Conservation (phyloP, 148 eudicot species). For the Nepenthes gracilis region DNA sequence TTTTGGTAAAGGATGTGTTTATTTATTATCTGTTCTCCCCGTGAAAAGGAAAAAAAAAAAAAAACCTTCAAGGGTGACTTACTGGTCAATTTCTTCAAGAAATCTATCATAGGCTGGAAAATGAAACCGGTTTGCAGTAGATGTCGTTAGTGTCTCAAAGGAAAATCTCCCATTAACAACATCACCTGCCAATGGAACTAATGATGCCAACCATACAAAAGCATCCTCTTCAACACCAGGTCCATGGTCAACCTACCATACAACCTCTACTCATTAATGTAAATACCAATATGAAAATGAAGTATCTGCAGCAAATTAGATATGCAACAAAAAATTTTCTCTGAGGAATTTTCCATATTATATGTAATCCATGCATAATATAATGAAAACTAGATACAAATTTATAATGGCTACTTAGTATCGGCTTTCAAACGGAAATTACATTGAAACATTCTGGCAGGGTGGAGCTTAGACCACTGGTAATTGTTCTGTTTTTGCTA, state of each 20-base stretch:
- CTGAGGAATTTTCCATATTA: too few relatives aligned
- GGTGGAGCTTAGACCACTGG: too few relatives aligned
- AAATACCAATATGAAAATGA: background rate
- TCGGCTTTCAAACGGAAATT: too few relatives aligned
- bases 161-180: conserved; percentile 69
- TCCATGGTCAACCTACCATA: conserved; percentile 67
- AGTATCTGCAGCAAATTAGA: too few relatives aligned
- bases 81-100: conserved; percentile 74
- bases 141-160: conserved; percentile 69
- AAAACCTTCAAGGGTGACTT: conserved; percentile 9
- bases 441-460: too few relatives aligned
- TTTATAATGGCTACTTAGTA: too few relatives aligned
- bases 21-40: too few relatives aligned
- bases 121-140: conserved; percentile 57
- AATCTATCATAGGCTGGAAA: conserved; percentile 81
- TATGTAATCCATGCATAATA: too few relatives aligned
- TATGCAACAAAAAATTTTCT: too few relatives aligned
- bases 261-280: background rate
- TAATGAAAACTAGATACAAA: too few relatives aligned
- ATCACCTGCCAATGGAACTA: conserved; percentile 65
- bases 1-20: background rate
- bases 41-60: background rate
- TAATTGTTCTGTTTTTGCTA: too few relatives aligned
- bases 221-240: conserved; percentile 60
- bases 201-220: conserved; percentile 76